A percentile compares a stretch with the other conserved stretches of the same genome.
phyloP scores from a whole-genome alignment of 2,329 filamentous ascomycete species.

The Capronia epimyces region DNA sequence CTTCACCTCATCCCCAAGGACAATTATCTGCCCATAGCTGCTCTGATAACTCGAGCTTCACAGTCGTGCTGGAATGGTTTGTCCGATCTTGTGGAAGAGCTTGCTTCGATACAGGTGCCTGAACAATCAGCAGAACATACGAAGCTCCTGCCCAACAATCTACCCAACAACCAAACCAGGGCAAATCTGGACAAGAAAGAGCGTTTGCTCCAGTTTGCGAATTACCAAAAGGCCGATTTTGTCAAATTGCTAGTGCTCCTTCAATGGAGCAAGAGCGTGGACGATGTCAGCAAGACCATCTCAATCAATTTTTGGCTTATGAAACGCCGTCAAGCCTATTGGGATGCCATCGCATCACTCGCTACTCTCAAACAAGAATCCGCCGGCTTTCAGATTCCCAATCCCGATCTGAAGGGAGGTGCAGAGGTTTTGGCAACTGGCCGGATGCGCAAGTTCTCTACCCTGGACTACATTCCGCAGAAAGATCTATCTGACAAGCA shows the following conservation, averaged over 20 bases:
- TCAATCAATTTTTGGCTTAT: slow-evolving; percentile 75
- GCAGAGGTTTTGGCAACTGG: slow-evolving; percentile 77
- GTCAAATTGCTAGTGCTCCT: slow-evolving; percentile 87
- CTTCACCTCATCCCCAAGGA: slow-evolving; percentile 24
- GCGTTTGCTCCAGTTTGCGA: slow-evolving; percentile 67
- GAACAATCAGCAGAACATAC: slow-evolving; percentile 38
- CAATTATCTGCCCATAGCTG: slow-evolving; percentile 59
- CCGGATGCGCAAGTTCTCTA: slow-evolving; percentile 70
- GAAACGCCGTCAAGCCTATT: slow-evolving; percentile 56
- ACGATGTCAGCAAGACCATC: slow-evolving; percentile 78
- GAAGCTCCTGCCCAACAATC: slow-evolving; percentile 12
- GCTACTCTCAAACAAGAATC: slow-evolving; percentile 69
- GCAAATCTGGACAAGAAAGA: slow-evolving; percentile 73
- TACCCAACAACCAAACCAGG: slow-evolving; percentile 35
- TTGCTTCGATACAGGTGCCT: slow-evolving; percentile 63
- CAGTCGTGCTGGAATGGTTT: slow-evolving; percentile 79
- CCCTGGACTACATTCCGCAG: slow-evolving; percentile 72
- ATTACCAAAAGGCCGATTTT: slow-evolving; percentile 76
- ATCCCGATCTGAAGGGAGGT: slow-evolving; percentile 86
- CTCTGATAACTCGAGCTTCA: slow-evolving; percentile 69
- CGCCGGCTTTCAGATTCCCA: slow-evolving; percentile 68
- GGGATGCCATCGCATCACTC: slow-evolving; percentile 56
- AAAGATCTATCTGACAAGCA: slow-evolving; percentile 65
- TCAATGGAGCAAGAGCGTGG: slow-evolving; percentile 78
- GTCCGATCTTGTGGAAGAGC: slow-evolving; percentile 60